These are phyloP conservation scores for Microstroma glucosiphilum DNA, from an alignment of 1,284 basidiomycete species.

Conservation along the genomic window DNA sequence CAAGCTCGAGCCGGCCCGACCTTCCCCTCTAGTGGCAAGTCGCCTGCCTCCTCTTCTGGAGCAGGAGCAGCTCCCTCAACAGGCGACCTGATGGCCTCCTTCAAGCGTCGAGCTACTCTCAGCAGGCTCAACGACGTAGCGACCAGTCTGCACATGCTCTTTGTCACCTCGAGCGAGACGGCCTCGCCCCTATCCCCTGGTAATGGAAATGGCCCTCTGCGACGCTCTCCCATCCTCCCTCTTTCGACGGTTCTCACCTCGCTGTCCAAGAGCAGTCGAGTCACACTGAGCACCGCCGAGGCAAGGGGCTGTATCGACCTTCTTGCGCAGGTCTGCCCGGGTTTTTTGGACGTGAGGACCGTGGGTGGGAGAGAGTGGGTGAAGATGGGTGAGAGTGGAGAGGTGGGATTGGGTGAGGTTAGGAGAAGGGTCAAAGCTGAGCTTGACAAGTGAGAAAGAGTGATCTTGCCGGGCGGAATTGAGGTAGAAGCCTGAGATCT, in stretches of 20 bases:
- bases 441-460: slow-evolving; percentile 9
- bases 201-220: not conserved
- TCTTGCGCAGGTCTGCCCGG: slow-evolving; percentile 23
- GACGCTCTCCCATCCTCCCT: slow-evolving; percentile 19
- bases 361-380: slow-evolving; percentile 11
- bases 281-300: slow-evolving; percentile 27
- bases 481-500: not conserved
- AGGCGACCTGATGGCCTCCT: slow-evolving; percentile 10
- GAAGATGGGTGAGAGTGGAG: slow-evolving; percentile 6
- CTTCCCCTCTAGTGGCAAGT: slow-evolving; percentile 7
- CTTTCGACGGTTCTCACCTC: slow-evolving; percentile 26
- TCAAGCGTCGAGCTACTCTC: slow-evolving; percentile 25
- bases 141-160: slow-evolving; percentile 35
- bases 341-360: slow-evolving; percentile 26
- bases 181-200: not conserved
- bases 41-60: slow-evolving; percentile 9
- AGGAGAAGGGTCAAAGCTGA: slow-evolving; percentile 12
- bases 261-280: slow-evolving; percentile 23
- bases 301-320: slow-evolving; percentile 22
- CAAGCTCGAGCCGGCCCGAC: slow-evolving; percentile 5
- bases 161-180: slow-evolving; percentile 8
- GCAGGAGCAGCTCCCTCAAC: slow-evolving; percentile 13
- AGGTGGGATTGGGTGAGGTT: slow-evolving; percentile 12
- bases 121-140: slow-evolving; percentile 29
- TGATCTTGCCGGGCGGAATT: not conserved